phyloP scores from a whole-genome alignment of 2,329 filamentous ascomycete genomes.

The Thelonectria discophora region DNA sequence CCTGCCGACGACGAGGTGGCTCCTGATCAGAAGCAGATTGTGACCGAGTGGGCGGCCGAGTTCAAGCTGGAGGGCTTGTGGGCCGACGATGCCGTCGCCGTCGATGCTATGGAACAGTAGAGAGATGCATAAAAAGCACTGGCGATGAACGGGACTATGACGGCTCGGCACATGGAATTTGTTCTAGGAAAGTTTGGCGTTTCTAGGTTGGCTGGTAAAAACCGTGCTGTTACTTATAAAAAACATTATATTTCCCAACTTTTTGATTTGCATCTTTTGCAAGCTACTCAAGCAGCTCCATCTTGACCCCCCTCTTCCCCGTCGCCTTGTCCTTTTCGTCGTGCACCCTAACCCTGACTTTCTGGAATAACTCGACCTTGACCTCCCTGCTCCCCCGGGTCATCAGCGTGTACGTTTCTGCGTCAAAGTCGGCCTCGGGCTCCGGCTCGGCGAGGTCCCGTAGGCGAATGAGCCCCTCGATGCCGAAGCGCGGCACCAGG shows the following conservation, averaged over 20 bases:
- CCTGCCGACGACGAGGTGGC: slow-evolving; percentile 56
- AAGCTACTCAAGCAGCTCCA: slow-evolving; percentile 65
- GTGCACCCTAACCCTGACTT: slow-evolving; percentile 86
- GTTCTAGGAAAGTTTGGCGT: slow-evolving; percentile 46
- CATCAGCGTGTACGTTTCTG: slow-evolving; percentile 81
- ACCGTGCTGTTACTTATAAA: slow-evolving; percentile 43
- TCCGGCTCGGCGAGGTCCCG: slow-evolving; percentile 82
- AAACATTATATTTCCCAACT: slow-evolving; percentile 31
- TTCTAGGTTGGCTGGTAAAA: slow-evolving; percentile 45
- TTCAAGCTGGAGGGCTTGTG: slow-evolving; percentile 95
- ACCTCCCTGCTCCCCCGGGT: slow-evolving; percentile 64
- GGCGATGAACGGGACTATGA: slow-evolving; percentile 32
- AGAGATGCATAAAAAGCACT: not conserved
- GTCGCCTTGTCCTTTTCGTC: slow-evolving; percentile 95
- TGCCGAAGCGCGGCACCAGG: slow-evolving; percentile 93
- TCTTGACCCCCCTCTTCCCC: slow-evolving; percentile 91
- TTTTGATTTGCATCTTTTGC: slow-evolving; percentile 28
- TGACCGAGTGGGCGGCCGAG: slow-evolving; percentile 91
- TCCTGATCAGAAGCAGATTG: slow-evolving; percentile 83
- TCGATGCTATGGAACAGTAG: slow-evolving; percentile 64
- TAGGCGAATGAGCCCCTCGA: slow-evolving; percentile 89
- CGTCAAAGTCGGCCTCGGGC: slow-evolving; percentile 84
- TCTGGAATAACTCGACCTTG: slow-evolving; percentile 86
- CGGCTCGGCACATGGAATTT: slow-evolving; percentile 41
- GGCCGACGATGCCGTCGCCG: slow-evolving; percentile 65